Base-by-base conservation (phyloP, 2,329 filamentous ascomycete genomes). In the Aspergillus sp. region DNA sequence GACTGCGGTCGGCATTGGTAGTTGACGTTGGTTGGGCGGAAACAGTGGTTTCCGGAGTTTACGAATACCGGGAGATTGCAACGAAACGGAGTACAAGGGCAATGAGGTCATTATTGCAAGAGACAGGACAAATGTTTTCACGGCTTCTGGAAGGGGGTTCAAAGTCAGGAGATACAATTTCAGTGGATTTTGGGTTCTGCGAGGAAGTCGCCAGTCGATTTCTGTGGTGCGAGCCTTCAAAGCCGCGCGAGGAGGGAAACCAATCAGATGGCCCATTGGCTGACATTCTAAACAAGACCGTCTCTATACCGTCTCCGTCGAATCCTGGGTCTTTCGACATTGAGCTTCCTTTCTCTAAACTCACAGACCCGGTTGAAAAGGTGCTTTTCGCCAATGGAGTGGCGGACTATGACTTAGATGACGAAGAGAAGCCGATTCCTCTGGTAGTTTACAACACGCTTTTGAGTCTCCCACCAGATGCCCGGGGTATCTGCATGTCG, bases 21-120 rank as follows among this genome's bases (percentile, higher is more conserved):
- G 81, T 99, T 38, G 92, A 99, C 68, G 82, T 99, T 59, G 95
- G 93, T 43, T 99, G 95, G 95, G 83, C 87, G 42, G 95, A 98
- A 74, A 96, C 93, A 0, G 83, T 88, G 0, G 85, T 96, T 20
- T 96, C 91, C 0, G 89, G 88, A 5, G 82, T 98, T 6, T 98
- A 93, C 69, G 95, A 99, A 75, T 96, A 92, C 71, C 87, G 90
- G 53, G 92, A 96, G 71, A 85, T 96, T 1, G 80, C 82, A 15
- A 85, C 85, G 53, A 84, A 81, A 56, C 83, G 90, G 53, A 93
- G 85, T 39, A 81, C 90, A 13, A 83, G 95, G 62, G 92, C 86
- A 34, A 91, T 89, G 58, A 93, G 87, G 68, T 73, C 83, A 56
- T 77, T 98, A 18, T 83, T 89, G 43, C 81, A 88, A 64, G 83